phyloP scores from a whole-genome alignment of 176 grass and related monocot genomes.

The Themeda triandra region DNA sequence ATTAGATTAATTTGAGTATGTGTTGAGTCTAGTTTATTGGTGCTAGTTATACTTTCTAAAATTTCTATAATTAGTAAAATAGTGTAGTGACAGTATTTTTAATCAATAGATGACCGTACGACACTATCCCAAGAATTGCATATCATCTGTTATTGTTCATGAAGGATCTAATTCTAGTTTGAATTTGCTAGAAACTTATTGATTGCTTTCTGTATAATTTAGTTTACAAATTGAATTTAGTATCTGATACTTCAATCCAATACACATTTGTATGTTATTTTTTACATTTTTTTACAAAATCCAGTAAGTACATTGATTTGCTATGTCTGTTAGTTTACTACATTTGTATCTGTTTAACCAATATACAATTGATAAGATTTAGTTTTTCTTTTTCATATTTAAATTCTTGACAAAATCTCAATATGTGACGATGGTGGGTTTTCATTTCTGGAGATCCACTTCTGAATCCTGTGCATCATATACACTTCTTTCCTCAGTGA shows the following conservation, averaged over 20 bases:
- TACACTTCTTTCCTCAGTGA: conserved; percentile 53
- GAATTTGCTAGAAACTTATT: not conserved
- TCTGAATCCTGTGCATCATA: conserved; percentile 14
- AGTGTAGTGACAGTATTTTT: not conserved
- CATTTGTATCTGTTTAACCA: not conserved
- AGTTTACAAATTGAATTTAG: not conserved
- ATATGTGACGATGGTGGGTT: not conserved
- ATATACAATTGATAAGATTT: not conserved
- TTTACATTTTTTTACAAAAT: not conserved
- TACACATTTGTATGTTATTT: not conserved
- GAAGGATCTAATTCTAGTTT: not conserved
- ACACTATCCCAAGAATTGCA: not conserved
- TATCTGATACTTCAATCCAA: not conserved
- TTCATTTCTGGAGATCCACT: conserved; percentile 12
- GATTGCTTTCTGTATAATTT: not conserved
- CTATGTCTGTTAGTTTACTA: not conserved
- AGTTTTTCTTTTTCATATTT: not conserved
- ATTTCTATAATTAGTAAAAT: not conserved
- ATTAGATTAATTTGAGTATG: not conserved
- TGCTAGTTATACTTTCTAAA: conserved; percentile 3
- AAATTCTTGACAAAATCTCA: not conserved
- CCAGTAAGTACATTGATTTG: not conserved
- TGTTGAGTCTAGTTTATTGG: not conserved
- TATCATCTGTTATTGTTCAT: not conserved
- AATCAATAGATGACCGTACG: not conserved